These are phyloP conservation scores for Sporothrix variecibatus DNA, from an alignment of 2,329 filamentous ascomycete species.

Conservation along the genomic window DNA sequence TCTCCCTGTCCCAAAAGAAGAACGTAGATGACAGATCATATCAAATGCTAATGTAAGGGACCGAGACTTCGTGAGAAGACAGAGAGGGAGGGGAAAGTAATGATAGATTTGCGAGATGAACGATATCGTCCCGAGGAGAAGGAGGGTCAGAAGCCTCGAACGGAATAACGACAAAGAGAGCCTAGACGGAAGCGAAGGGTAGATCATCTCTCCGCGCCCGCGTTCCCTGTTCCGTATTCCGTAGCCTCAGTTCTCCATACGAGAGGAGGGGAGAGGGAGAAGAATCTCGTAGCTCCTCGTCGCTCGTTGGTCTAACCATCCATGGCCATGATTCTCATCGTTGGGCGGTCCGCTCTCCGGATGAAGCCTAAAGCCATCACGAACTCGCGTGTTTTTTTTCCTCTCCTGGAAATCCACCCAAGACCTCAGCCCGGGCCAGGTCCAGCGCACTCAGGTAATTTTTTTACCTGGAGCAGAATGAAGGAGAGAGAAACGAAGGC, in stretches of 20 bases:
- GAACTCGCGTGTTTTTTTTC: neutral
- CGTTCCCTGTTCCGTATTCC: neutral
- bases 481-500: neutral
- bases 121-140: neutral
- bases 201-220: neutral
- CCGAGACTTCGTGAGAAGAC: neutral
- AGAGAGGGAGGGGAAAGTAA: neutral
- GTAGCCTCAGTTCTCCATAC: neutral
- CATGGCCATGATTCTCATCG: neutral
- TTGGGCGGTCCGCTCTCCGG: neutral
- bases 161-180: neutral
- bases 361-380: neutral
- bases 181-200: neutral
- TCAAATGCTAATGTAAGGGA: neutral
- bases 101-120: neutral
- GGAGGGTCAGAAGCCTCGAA: neutral
- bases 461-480: neutral
- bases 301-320: neutral
- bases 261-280: neutral
- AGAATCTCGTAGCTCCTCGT: neutral
- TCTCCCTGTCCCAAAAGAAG: neutral
- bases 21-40: neutral
- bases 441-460: neutral
- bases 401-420: neutral
- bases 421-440: neutral